Evolutionary conservation across 306 rosid genomes (phyloP).

Genomic region (Citrullus mucosospermus): DNA sequence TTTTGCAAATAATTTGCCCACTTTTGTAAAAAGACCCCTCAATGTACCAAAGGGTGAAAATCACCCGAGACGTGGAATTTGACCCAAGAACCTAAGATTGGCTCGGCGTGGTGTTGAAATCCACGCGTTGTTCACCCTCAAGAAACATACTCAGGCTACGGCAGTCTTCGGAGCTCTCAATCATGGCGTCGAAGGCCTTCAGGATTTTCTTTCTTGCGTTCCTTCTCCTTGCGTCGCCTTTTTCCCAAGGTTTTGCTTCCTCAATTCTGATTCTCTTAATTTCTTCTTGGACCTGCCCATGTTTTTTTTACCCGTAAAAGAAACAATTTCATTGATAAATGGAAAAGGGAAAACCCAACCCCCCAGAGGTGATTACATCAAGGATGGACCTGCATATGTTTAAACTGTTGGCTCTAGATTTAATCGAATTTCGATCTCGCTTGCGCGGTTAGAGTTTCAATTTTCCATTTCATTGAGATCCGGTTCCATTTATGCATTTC

Average conservation of each 20-base stretch:
- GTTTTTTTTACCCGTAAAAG: too few species aligned
- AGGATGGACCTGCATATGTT: not conserved
- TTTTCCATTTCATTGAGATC: constrained; percentile 19
- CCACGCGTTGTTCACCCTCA: not conserved
- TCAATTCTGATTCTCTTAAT: not conserved
- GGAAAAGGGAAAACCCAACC: too few species aligned
- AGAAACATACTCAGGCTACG: not conserved
- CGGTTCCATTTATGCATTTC: not conserved
- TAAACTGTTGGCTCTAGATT: not conserved
- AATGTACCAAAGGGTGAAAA: too few species aligned
- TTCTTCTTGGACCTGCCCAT: not conserved
- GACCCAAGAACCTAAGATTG: too few species aligned
- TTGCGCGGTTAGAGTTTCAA: constrained; percentile 22
- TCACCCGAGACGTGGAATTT: too few species aligned
- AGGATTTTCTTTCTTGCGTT: constrained; percentile 53
- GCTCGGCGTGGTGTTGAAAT: not conserved
- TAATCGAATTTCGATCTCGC: not conserved
- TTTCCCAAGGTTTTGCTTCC: constrained; percentile 48
- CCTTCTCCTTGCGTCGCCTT: constrained; percentile 60
- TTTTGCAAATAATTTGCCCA: too few species aligned
- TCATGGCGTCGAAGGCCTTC: constrained; percentile 25
- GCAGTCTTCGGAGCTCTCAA: not conserved
- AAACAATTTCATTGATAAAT: too few species aligned
- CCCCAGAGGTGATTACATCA: too few species aligned
- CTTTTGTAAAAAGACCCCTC: too few species aligned